These are phyloP conservation scores for Borovskyia barvae DNA, from an alignment of 208 protist genomes.

Conservation along the genomic window DNA sequence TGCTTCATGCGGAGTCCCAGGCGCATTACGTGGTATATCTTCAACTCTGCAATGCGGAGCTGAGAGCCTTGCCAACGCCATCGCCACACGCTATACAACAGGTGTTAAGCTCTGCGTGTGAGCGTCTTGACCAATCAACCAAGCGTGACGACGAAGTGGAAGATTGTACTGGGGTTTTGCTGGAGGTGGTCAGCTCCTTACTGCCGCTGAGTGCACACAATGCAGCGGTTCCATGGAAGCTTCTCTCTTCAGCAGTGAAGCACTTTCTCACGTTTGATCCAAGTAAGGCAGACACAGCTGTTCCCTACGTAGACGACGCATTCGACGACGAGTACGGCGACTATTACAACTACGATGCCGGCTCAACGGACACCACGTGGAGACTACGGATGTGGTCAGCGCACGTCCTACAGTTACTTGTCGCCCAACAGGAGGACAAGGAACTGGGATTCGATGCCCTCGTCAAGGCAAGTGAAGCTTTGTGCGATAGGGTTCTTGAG, in stretches of 20 bases:
- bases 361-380: constrained; percentile 48
- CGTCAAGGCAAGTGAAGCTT: constrained; percentile 5
- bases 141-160: constrained; percentile 21
- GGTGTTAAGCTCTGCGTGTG: constrained; percentile 17
- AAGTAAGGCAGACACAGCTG: constrained; percentile 17
- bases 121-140: constrained; percentile 5
- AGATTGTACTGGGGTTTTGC: constrained; percentile 21
- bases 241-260: constrained; percentile 28
- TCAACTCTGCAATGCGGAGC: constrained; percentile 28
- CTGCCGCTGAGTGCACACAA: constrained; percentile 2
- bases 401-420: constrained; percentile 34
- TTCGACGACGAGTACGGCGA: constrained; percentile 35
- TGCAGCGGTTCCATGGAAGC: constrained; percentile 2
- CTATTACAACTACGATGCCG: constrained; percentile 39
- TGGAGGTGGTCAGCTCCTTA: constrained; percentile 22
- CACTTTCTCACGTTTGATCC: constrained; percentile 41
- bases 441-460: constrained; percentile 25
- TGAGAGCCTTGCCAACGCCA: constrained; percentile 17
- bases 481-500: constrained; percentile 41
- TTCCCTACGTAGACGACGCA: not conserved
- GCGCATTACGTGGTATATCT: constrained; percentile 27
- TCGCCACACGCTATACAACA: constrained; percentile 7
- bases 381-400: constrained; percentile 40
- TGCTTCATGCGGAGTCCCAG: constrained; percentile 6
- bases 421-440: constrained; percentile 25